Base-by-base conservation (phyloP, 2,329 filamentous ascomycete genomes). In the Aspergillus vadensis region DNA sequence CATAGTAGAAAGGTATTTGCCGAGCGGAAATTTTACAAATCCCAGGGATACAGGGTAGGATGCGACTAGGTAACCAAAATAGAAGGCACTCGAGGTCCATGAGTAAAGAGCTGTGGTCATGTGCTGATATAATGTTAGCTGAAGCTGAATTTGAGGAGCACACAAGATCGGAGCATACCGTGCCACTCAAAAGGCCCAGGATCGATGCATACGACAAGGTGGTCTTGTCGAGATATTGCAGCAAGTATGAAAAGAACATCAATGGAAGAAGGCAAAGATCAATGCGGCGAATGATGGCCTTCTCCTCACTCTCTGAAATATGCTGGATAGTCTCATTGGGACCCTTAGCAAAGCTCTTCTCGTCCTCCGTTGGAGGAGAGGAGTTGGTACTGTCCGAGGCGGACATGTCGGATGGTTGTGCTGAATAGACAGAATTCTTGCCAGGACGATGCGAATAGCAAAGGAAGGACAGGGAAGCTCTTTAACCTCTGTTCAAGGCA, bases 11-110 rank as follows among this genome's bases (percentile, higher is more conserved):
- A 75, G 68, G 50, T 73, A 75, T 62, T 74, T 73, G 1, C 70
- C 73, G 15, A 75, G 61, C 0, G 72, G 73, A 14, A 75, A 65
- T 1, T 69, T 63, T 36, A 75, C 69, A 41, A 76, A 72, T 3
- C 74, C 62, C 17, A 69, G 63, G n/a, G 74, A 74, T 8, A 70
- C 72, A 1, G 72, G 72, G 50, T 74, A 75, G 50, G 72, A 70
- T 10, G 74, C 70, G 2, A 69, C 64, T 2, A 70, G 62, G 36
- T 69, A 70, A 0, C 69, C 69, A 19, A 70, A 64, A 51, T 71
- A 71, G 48, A 71, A 71, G 10, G 66, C 63, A 17, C 65, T 66
- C 15, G 62, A 64, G 6, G 58, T 49, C 69, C 68, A 71, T 17
- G 58, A 64, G 44, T 65, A 71, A 38, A 70, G 54, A 15, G 23